Percentiles rank a stretch among this genome's conserved stretches.
These are phyloP conservation scores for Metschnikowia picachoensis DNA, from an alignment of 805 yeast species.

Conservation along the genomic window DNA sequence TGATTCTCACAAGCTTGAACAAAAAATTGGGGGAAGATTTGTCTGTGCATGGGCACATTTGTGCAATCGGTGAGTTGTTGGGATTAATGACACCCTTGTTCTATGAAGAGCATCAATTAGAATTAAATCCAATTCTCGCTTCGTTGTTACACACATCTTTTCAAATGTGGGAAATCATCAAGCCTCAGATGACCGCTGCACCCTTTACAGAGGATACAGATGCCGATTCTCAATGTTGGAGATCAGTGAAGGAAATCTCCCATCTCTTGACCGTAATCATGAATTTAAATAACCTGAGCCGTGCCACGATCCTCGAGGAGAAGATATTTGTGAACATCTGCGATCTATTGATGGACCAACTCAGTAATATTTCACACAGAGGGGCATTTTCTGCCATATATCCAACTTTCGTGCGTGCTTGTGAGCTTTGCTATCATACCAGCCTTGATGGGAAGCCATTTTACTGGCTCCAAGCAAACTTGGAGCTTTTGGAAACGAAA, in stretches of 20 bases:
- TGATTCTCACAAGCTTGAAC: constrained; percentile 3
- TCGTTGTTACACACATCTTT: constrained; percentile 20
- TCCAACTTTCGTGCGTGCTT: constrained; percentile 70
- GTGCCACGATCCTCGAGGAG: constrained; percentile 19
- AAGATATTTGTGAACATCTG: constrained; percentile 40
- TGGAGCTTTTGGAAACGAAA: constrained; percentile 48
- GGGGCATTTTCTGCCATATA: constrained; percentile 90
- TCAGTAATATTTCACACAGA: constrained; percentile 74
- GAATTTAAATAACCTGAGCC: constrained; percentile 9
- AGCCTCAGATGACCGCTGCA: constrained; percentile 50
- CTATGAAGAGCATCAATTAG: neutral
- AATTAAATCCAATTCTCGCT: constrained; percentile 3
- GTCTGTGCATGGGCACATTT: constrained; percentile 67
- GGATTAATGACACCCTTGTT: neutral
- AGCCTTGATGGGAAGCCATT: constrained; percentile 39
- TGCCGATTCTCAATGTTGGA: constrained; percentile 8
- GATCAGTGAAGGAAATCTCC: constrained; percentile 54
- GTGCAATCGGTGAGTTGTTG: constrained; percentile 31
- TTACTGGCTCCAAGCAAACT: constrained; percentile 57
- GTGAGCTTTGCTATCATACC: constrained; percentile 47
- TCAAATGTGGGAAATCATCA: constrained; percentile 43
- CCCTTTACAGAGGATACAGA: constrained; percentile 42
- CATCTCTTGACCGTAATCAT: constrained; percentile 47
- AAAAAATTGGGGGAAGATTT: constrained; percentile 23
- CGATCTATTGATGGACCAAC: constrained; percentile 56